Conservation (phyloP, 1,139 yeast species). For the Casaregolazyma suthepensis region DNA sequence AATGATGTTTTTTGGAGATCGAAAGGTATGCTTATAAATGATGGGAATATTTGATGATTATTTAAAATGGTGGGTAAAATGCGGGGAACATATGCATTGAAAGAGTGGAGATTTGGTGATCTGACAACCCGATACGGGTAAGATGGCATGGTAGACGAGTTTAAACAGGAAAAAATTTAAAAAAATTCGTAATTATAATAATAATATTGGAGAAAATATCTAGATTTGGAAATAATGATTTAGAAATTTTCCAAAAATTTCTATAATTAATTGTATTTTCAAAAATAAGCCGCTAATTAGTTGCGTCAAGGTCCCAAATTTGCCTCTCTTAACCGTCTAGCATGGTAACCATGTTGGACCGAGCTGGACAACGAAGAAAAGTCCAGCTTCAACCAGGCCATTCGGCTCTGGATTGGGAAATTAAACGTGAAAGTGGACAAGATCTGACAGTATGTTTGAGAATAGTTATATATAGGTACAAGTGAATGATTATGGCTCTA, state of each 20-base stretch:
- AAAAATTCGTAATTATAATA: too few relatives aligned
- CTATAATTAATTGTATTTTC: too few relatives aligned
- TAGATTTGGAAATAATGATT: background rate
- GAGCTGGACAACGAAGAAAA: slow-evolving; percentile 33
- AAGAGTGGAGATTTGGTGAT: background rate
- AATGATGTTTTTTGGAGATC: background rate
- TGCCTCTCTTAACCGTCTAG: background rate
- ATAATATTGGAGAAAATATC: too few relatives aligned
- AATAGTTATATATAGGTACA: background rate
- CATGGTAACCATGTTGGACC: slow-evolving; percentile 6
- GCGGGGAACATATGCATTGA: background rate
- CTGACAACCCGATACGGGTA: background rate
- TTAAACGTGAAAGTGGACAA: slow-evolving; percentile 41
- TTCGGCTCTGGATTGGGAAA: slow-evolving; percentile 86
- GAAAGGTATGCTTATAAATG: background rate
- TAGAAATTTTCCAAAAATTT: too few relatives aligned
- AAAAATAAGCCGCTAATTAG: too few relatives aligned
- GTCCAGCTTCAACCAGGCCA: slow-evolving; percentile 71
- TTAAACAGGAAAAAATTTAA: too few relatives aligned
- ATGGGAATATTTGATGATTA: background rate
- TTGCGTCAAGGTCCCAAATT: background rate
- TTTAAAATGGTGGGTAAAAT: background rate
- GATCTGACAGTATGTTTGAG: slow-evolving; percentile 35
- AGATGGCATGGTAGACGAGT: too few relatives aligned
- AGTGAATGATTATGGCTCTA: background rate